These are phyloP conservation scores for Psilocybe sp. DNA, from an alignment of 768 basidiomycete genomes.

Conservation along the genomic window DNA sequence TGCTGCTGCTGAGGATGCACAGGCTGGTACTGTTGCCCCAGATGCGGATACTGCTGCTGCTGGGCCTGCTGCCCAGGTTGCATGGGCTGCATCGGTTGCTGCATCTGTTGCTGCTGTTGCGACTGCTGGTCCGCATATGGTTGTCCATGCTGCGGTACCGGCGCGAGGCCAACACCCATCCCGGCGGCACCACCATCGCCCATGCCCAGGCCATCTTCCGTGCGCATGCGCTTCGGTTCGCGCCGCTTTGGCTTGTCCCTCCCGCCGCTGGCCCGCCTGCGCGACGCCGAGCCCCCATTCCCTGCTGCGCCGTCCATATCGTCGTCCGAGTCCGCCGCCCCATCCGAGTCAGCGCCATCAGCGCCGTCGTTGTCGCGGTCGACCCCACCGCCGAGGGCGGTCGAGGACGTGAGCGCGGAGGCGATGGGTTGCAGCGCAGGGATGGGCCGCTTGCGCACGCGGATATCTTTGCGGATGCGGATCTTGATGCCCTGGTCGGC, in stretches of 20 bases:
- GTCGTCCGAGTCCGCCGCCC: not conserved
- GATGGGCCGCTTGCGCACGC: constrained; percentile 70
- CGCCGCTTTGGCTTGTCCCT: constrained; percentile 17
- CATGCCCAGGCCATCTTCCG: constrained; percentile 29
- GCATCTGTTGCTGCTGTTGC: constrained; percentile 12
- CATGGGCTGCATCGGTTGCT: constrained; percentile 10
- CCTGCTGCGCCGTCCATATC: not conserved
- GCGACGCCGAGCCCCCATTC: not conserved
- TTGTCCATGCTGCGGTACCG: constrained; percentile 24
- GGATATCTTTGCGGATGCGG: constrained; percentile 88
- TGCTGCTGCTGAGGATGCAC: no score
- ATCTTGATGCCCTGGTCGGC: constrained; percentile 98
- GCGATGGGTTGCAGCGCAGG: constrained; percentile 32
- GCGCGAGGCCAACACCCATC: constrained; percentile 16
- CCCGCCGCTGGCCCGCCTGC: not conserved
- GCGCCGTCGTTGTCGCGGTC: constrained; percentile 24
- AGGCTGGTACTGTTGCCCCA: not conserved
- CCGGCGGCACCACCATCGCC: constrained; percentile 17
- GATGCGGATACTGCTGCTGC: constrained; percentile 13
- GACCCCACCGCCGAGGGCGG: constrained; percentile 22
- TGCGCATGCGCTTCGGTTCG: constrained; percentile 33
- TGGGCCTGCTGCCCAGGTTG: not conserved
- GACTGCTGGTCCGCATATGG: constrained; percentile 11
- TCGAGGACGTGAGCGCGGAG: constrained; percentile 1
- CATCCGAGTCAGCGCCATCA: constrained; percentile 8